Evolutionary conservation across 306 rosid species (phyloP), one percentile per base, ranked within the genome.

Genomic region (Heteromeles arbutifolia): DNA sequence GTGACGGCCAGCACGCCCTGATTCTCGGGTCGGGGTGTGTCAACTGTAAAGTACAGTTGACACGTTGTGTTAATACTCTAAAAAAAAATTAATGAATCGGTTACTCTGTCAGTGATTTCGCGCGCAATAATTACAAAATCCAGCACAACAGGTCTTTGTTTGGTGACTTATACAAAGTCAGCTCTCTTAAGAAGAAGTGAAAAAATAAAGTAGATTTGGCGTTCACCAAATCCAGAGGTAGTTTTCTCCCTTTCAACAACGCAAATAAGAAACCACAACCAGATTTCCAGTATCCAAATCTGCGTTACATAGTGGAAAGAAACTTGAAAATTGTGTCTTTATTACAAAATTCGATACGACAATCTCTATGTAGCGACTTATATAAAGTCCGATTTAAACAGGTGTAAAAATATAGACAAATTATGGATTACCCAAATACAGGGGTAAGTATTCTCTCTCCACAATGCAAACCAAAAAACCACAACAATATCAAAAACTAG

Each of bases 81-180:
- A 12, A 12, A 31, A 13, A 12, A 31, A 61, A 18, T 13, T 11
- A 61, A 61, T 26, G 18, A 61, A 61, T 61, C 1, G 10, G 19
- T 61, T 13, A 13, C 14, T 61, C 2, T 28, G 17, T 26, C 0
- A 34, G 6, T 69, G 19, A 19, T 26, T 15, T 28, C 1, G 0
- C 15, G 0, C 11, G 14, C 11, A 14, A 53, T 53, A 12, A 41
- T 53, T 31, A 70, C 1, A 21, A 28, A 71, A 39, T 69, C 2
- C 2, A 0, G 21, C 4, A 21, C 0, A 1, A 0, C 34, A 3
- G 8, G 4, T 61, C 0, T 5, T 2, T 6, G 28, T 25, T 25
- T 13, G 11, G 32, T 0, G 4, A 0, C 29, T 24, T 61, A 26
- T 26, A 2, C 1, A 24, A 26, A 61, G 19, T 61, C 19, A 24